Evolutionary conservation across 176 grass and related monocot genomes (phyloP).

Genomic region (Juncus effusus): DNA sequence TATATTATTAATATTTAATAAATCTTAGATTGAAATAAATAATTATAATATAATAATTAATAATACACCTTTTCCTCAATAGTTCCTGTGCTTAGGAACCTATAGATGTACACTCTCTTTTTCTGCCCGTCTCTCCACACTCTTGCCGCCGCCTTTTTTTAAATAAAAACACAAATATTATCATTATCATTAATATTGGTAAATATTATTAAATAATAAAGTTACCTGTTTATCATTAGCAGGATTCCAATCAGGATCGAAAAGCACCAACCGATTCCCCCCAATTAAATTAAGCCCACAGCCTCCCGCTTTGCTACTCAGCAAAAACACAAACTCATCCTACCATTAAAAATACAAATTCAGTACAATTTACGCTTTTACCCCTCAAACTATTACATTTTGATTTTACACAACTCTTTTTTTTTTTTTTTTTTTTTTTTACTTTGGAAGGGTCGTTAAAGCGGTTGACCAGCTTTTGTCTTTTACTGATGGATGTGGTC

Average conservation of each 20-base stretch:
- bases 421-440: constrained; percentile 19
- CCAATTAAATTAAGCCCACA: constrained; percentile 98
- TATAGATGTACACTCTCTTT: constrained; percentile 96
- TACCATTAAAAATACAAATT: constrained; percentile 36
- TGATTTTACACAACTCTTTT: background rate
- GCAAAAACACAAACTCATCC: constrained; percentile 92
- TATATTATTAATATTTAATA: constrained; percentile 2
- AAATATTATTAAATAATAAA: constrained; percentile 13
- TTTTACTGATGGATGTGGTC: constrained; percentile 91
- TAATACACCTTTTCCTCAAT: constrained; percentile 93
- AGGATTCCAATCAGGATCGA: constrained; percentile 99
- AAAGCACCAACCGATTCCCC: constrained; percentile 92
- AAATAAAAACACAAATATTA: background rate
- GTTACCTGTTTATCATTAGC: constrained; percentile 97
- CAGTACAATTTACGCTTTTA: constrained; percentile 1
- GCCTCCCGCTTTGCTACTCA: constrained; percentile 96
- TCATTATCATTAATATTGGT: constrained; percentile 9
- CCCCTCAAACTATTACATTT: constrained; percentile 3
- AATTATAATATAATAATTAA: constrained; percentile 26
- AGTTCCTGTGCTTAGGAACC: constrained; percentile 97
- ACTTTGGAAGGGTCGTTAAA: constrained; percentile 94
- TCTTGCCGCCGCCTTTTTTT: constrained; percentile 89
- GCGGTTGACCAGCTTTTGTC: constrained; percentile 87
- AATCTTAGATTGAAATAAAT: constrained; percentile 3
- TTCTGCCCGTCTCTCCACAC: constrained; percentile 99